These are phyloP conservation scores for Sungouiozyma intestinalis DNA, from an alignment of 805 yeast species.

Conservation along the genomic window DNA sequence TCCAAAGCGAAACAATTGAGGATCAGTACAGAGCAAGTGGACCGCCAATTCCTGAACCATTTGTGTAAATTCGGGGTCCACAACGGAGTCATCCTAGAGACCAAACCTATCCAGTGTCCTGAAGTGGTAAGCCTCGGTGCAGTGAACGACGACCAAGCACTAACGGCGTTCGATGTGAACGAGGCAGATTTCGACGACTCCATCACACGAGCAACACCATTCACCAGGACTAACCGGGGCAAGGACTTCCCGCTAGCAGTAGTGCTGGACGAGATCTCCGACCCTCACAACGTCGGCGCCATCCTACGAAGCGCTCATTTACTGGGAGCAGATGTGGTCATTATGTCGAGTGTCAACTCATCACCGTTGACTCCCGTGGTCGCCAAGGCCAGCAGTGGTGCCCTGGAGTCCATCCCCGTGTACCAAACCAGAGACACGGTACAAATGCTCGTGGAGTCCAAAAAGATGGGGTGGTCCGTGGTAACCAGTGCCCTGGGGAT, in stretches of 20 bases:
- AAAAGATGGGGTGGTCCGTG: constrained; percentile 50
- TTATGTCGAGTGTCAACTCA: constrained; percentile 57
- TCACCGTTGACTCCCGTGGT: constrained; percentile 72
- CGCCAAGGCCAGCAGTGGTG: constrained; percentile 75
- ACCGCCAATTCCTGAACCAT: constrained; percentile 43
- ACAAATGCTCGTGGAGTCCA: constrained; percentile 47
- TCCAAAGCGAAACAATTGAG: constrained; percentile 33
- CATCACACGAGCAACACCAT: not conserved
- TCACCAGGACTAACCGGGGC: constrained; percentile 4
- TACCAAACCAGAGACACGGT: constrained; percentile 50
- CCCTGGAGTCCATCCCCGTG: constrained; percentile 62
- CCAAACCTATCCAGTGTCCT: constrained; percentile 31
- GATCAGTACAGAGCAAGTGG: constrained; percentile 14
- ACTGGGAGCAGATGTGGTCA: constrained; percentile 72
- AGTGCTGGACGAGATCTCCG: constrained; percentile 69
- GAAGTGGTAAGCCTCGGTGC: constrained; percentile 26
- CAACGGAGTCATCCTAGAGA: constrained; percentile 67
- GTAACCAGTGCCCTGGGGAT: constrained; percentile 44
- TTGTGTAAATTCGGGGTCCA: constrained; percentile 64
- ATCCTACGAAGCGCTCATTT: constrained; percentile 69
- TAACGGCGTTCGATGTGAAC: constrained; percentile 2
- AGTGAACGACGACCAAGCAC: constrained; percentile 13
- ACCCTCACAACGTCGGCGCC: constrained; percentile 84
- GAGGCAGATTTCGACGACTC: not conserved
- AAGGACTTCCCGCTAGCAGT: constrained; percentile 53